phyloP scores from a whole-genome alignment of 805 yeast species.

The Yarrowia yakushimensis region DNA sequence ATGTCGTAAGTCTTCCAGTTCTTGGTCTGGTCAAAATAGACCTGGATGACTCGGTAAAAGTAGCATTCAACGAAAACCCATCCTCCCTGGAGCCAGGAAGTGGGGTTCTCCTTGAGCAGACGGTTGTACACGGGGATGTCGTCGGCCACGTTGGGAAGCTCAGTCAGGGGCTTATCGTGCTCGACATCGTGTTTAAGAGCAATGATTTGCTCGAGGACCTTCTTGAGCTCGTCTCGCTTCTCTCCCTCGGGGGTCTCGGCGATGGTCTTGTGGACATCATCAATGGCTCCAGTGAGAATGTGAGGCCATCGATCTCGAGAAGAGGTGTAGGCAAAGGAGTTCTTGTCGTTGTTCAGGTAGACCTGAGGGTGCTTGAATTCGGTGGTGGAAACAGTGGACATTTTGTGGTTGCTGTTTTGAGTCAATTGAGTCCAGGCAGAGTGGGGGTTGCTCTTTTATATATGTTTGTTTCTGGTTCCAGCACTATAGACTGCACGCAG shows the following conservation, averaged over 20 bases:
- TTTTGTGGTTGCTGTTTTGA: neutral
- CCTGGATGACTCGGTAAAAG: conserved; percentile 55
- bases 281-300: conserved; percentile 63
- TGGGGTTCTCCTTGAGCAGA: conserved; percentile 40
- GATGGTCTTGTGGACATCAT: conserved; percentile 51
- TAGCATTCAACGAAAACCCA: conserved; percentile 90
- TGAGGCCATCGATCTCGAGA: conserved; percentile 84
- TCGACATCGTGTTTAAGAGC: conserved; percentile 41
- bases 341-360: conserved; percentile 63
- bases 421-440: neutral
- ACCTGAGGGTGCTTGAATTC: conserved; percentile 31
- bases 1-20: conserved; percentile 64
- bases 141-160: conserved; percentile 40
- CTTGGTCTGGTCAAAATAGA: conserved; percentile 35
- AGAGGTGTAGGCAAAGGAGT: conserved; percentile 80
- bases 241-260: conserved; percentile 31
- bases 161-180: conserved; percentile 43
- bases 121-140: conserved; percentile 60
- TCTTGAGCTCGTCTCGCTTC: conserved; percentile 46
- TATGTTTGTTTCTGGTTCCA: neutral
- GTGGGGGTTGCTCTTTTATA: neutral
- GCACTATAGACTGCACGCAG: neutral
- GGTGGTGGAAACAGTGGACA: conserved; percentile 22
- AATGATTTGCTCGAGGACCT: conserved; percentile 44
- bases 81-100: conserved; percentile 79